Conservation (phyloP, 352 stramenopile genomes). For the Phytophthora sansomeana region DNA sequence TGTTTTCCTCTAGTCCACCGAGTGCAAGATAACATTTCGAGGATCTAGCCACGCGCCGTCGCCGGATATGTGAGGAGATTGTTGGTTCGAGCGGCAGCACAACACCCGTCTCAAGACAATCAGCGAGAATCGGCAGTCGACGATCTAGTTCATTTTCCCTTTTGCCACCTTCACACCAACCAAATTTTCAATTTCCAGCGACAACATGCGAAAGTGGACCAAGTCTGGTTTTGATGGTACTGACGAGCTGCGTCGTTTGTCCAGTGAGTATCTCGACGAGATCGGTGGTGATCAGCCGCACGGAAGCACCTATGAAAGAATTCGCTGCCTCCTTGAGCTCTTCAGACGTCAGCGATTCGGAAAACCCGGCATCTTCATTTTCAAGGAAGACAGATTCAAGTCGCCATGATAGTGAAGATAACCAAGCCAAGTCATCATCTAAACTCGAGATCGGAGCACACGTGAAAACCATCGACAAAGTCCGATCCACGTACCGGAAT, state of each 20-base stretch:
- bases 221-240: background rate
- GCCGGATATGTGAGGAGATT: too few species aligned
- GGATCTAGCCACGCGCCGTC: too few species aligned
- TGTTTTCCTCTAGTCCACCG: too few species aligned
- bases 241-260: background rate
- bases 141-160: too few species aligned
- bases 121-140: too few species aligned
- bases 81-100: too few species aligned
- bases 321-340: background rate
- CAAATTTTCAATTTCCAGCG: too few species aligned
- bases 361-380: background rate
- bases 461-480: slow-evolving; percentile 32
- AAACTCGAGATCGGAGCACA: slow-evolving; percentile 23
- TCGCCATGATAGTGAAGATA: background rate
- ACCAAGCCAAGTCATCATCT: background rate
- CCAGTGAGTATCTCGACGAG: background rate
- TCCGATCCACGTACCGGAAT: slow-evolving; percentile 34
- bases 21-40: too few species aligned
- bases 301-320: background rate
- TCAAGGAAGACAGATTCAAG: background rate
- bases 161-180: too few species aligned
- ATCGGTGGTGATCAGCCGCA: background rate
- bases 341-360: background rate
- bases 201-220: too few species aligned
- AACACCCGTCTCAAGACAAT: too few species aligned